These are phyloP conservation scores for Gautieria morchelliformis DNA, from an alignment of 768 basidiomycete genomes.

Conservation along the genomic window DNA sequence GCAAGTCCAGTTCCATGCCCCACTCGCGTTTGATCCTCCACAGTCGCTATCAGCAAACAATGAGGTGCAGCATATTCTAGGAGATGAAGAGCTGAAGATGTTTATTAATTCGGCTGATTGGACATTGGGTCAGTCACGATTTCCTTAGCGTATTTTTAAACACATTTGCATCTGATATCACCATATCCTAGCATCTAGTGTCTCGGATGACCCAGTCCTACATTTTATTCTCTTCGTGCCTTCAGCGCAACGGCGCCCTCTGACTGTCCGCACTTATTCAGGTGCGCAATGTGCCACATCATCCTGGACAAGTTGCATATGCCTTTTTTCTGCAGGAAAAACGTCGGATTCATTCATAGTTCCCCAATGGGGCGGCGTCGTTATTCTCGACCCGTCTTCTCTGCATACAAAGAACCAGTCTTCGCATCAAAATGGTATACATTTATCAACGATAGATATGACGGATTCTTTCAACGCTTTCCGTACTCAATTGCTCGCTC, in stretches of 20 bases:
- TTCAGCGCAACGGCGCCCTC: conserved; percentile 52
- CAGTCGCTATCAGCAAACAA: conserved; percentile 23
- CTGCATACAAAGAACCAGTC: conserved; percentile 13
- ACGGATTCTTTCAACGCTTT: conserved; percentile 53
- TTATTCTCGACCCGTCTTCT: conserved; percentile 54
- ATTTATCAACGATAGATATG: conserved; percentile 37
- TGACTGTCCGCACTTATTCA: conserved; percentile 50
- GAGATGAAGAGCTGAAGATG: conserved; percentile 76
- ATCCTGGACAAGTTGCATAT: background rate
- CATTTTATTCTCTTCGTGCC: conserved; percentile 91
- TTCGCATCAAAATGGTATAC: conserved; percentile 18
- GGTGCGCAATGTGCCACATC: conserved; percentile 24
- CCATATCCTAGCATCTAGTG: conserved; percentile 64
- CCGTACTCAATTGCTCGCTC: conserved; percentile 56
- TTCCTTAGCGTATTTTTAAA: background rate
- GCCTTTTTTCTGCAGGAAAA: conserved; percentile 29
- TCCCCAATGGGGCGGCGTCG: conserved; percentile 91
- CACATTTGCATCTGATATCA: background rate
- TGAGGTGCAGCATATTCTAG: conserved; percentile 42
- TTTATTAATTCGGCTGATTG: conserved; percentile 97
- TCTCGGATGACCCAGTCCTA: conserved; percentile 87
- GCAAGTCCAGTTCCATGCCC: conserved; percentile 88
- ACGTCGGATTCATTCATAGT: conserved; percentile 68
- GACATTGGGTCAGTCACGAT: conserved; percentile 61
- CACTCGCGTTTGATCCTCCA: conserved; percentile 68